These are phyloP conservation scores for Parachlorella kessleri DNA, from an alignment of 139 green algal genomes.

Conservation along the genomic window DNA sequence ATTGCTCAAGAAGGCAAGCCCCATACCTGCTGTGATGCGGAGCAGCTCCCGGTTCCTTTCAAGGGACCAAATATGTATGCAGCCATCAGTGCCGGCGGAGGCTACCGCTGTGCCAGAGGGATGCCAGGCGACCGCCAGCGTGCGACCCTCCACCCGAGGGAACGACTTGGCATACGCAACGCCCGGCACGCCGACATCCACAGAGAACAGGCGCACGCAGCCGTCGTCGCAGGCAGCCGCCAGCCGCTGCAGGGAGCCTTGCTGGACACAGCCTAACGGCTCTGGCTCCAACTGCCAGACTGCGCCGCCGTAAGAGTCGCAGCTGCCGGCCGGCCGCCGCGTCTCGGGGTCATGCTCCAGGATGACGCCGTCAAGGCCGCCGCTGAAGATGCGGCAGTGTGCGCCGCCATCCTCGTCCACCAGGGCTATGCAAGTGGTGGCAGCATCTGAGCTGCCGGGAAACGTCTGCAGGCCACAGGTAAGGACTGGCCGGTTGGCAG, in stretches of 20 bases:
- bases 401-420: constrained; percentile 50
- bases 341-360: constrained; percentile 69
- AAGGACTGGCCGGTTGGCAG: no score
- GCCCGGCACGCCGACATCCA: constrained; percentile 58
- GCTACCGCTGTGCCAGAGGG: constrained; percentile 59
- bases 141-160: constrained; percentile 56
- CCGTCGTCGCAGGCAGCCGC: constrained; percentile 94
- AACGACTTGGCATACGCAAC: constrained; percentile 50
- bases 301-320: constrained; percentile 83
- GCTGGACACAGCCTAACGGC: constrained; percentile 34
- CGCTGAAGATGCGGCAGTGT: constrained; percentile 60
- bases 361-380: constrained; percentile 75
- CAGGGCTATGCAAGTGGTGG: constrained; percentile 75
- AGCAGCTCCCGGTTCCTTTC: constrained; percentile 60
- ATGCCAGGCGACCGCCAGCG: constrained; percentile 82
- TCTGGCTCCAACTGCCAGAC: constrained; percentile 80
- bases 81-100: constrained; percentile 65
- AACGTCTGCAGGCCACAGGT: constrained; percentile 55
- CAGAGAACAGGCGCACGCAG: constrained; percentile 75
- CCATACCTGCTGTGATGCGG: constrained; percentile 76
- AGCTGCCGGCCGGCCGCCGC: neutral
- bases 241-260: constrained; percentile 35
- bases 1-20: no score
- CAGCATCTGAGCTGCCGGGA: constrained; percentile 54
- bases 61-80: constrained; percentile 71